phyloP scores from a whole-genome alignment of 164 flowering plant genomes.

The Aristolochia californica region DNA sequence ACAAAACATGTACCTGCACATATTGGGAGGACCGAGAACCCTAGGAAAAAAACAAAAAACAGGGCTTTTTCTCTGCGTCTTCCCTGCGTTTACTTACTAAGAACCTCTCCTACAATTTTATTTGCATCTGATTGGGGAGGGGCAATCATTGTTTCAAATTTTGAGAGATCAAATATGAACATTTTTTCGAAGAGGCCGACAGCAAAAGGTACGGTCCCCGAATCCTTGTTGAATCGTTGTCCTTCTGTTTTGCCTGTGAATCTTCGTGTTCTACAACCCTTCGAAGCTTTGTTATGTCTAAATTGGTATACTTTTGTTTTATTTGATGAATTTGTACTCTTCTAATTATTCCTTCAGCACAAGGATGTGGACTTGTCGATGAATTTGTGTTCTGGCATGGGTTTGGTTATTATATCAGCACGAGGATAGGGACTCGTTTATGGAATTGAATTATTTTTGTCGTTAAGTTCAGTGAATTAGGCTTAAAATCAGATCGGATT shows the following conservation, averaged over 20 bases:
- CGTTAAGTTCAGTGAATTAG: no score
- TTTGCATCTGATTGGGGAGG: background rate
- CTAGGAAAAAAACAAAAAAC: no score
- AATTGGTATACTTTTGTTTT: no score
- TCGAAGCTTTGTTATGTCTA: no score
- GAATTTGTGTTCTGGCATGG: no score
- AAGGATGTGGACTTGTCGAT: no score
- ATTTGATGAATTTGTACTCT: no score
- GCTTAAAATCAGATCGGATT: no score
- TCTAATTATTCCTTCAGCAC: no score
- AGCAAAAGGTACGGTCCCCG: constrained; percentile 40
- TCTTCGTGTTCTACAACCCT: no score
- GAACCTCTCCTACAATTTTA: background rate
- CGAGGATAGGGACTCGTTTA: background rate
- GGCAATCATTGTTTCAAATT: background rate
- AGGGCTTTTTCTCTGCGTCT: background rate
- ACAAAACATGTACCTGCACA: no score
- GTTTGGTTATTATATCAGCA: background rate
- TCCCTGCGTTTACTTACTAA: background rate
- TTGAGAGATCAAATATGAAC: constrained; percentile 33
- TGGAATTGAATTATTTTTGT: background rate
- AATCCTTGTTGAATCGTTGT: background rate
- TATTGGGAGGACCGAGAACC: no score
- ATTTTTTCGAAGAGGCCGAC: constrained; percentile 64
- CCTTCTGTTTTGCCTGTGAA: background rate